Evolutionary conservation across 1,139 yeast genomes (phyloP).

Genomic region (Scheffersomyces lignicola): DNA sequence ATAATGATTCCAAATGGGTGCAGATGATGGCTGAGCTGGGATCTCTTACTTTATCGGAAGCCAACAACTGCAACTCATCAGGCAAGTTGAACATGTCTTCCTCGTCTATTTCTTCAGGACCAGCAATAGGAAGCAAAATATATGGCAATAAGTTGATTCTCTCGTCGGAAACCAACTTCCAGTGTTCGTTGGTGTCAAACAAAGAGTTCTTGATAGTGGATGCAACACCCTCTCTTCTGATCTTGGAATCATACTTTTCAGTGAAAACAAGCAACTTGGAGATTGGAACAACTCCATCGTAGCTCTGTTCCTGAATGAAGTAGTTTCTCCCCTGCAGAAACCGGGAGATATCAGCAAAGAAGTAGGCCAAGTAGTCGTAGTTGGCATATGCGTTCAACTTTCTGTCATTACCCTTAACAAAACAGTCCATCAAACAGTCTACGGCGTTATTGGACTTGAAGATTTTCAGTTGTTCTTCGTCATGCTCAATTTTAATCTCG

Average conservation of each 20-base stretch:
- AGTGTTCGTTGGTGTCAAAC: conserved; percentile 75
- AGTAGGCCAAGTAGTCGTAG: conserved; percentile 81
- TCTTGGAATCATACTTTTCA: conserved; percentile 72
- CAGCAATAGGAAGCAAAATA: conserved; percentile 78
- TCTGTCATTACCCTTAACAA: conserved; percentile 81
- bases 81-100: conserved; percentile 90
- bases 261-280: conserved; percentile 82
- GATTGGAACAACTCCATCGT: conserved; percentile 78
- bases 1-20: conserved; percentile 73
- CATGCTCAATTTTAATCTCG: conserved; percentile 36
- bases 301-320: conserved; percentile 67
- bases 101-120: conserved; percentile 74
- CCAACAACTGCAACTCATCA: conserved; percentile 80
- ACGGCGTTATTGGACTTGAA: conserved; percentile 63
- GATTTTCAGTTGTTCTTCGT: conserved; percentile 29
- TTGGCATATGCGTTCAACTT: conserved; percentile 69
- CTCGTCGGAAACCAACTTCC: conserved; percentile 56
- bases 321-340: conserved; percentile 68
- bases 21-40: conserved; percentile 63
- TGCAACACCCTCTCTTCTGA: conserved; percentile 90
- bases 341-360: conserved; percentile 88
- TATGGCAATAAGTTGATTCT: conserved; percentile 77
- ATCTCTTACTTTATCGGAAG: conserved; percentile 77
- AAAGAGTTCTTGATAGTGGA: conserved; percentile 88
- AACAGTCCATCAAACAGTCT: conserved; percentile 86